Evolutionary conservation across 768 basidiomycete species (phyloP).

Genomic region (Cyclocybe cylindracea): DNA sequence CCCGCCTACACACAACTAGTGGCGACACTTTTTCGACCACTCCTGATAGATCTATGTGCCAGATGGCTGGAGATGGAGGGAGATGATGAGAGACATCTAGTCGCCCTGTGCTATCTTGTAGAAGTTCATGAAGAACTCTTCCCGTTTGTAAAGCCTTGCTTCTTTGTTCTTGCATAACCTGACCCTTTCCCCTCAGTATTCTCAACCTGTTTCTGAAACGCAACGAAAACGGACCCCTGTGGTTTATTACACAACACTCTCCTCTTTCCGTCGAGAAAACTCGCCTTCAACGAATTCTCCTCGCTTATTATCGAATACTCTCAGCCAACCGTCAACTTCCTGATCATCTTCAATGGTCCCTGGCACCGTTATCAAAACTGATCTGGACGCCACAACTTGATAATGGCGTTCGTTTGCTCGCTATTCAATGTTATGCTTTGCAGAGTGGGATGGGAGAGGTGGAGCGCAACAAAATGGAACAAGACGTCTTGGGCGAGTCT

Average conservation of each 20-base stretch:
- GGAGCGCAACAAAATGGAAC: slow-evolving; percentile 69
- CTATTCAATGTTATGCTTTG: slow-evolving; percentile 76
- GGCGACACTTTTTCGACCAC: slow-evolving; percentile 69
- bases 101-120: slow-evolving; percentile 62
- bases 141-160: slow-evolving; percentile 48
- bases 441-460: slow-evolving; percentile 80
- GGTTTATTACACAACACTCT: slow-evolving; percentile 38
- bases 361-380: slow-evolving; percentile 50
- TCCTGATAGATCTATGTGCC: slow-evolving; percentile 78
- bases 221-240: slow-evolving; percentile 56
- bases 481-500: slow-evolving; percentile 56
- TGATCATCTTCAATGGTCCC: slow-evolving; percentile 59
- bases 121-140: slow-evolving; percentile 73
- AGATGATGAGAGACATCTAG: slow-evolving; percentile 45
- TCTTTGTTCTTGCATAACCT: slow-evolving; percentile 7
- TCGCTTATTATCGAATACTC: slow-evolving; percentile 83
- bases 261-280: slow-evolving; percentile 34
- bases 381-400: slow-evolving; percentile 52
- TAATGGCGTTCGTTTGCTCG: slow-evolving; percentile 62
- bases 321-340: slow-evolving; percentile 74
- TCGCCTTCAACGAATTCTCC: slow-evolving; percentile 67
- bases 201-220: slow-evolving; percentile 51
- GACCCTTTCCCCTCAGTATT: slow-evolving; percentile 41
- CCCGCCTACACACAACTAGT: slow-evolving; percentile 67
- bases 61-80: slow-evolving; percentile 66